Conservation (phyloP, 352 stramenopile genomes). For the Phytophthora sp. region DNA sequence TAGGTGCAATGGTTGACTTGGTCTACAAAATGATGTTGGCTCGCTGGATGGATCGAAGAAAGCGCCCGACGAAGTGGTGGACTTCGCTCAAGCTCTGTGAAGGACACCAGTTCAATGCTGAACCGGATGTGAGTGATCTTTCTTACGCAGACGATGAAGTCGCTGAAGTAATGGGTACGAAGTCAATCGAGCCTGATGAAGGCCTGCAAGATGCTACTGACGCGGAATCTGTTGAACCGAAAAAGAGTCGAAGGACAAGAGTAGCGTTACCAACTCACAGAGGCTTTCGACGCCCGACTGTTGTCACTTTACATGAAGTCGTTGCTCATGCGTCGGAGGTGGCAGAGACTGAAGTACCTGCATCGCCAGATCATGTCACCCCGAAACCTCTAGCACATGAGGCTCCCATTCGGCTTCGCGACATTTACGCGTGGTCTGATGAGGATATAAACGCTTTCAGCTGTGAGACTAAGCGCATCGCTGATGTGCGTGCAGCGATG, state of each 20-base stretch:
- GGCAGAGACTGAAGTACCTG: background rate
- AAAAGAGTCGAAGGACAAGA: constrained; percentile 5
- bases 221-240: constrained; percentile 24
- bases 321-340: background rate
- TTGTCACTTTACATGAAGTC: constrained; percentile 2
- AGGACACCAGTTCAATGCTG: background rate
- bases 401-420: constrained; percentile 24
- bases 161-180: background rate
- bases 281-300: constrained; percentile 14
- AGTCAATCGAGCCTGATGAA: background rate
- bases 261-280: background rate
- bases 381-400: background rate
- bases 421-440: constrained; percentile 56
- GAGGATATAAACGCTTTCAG: constrained; percentile 53
- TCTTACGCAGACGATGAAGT: background rate
- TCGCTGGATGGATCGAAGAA: constrained; percentile 46
- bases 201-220: constrained; percentile 20
- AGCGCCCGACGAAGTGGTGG: constrained; percentile 27
- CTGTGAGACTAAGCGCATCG: constrained; percentile 50
- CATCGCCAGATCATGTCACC: background rate
- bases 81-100: constrained; percentile 20
- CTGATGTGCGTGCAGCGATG: constrained; percentile 47
- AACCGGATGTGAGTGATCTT: background rate
- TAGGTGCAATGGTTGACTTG: constrained; percentile 40
- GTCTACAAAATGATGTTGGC: constrained; percentile 58